Percentiles rank a stretch among this genome's conserved stretches.
Conservation (phyloP, 345 rosid species). For the Laguncularia racemosa region DNA sequence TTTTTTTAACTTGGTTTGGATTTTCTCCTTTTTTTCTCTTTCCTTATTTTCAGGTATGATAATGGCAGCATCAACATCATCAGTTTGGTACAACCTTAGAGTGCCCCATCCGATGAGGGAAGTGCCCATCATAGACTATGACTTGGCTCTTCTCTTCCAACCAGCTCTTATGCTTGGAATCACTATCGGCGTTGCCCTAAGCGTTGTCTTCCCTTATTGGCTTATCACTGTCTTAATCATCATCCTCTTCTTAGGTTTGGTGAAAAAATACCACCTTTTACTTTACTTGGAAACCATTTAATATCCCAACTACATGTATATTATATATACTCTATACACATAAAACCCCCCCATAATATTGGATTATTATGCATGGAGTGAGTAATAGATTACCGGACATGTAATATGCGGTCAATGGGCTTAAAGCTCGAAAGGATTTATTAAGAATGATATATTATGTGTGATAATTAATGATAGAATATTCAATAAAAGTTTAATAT, state of each 20-base stretch:
- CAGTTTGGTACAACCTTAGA: constrained; percentile 82
- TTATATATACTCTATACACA: no score
- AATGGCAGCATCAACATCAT: constrained; percentile 88
- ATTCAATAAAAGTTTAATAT: no score
- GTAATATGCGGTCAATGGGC: no score
- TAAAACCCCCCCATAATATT: no score
- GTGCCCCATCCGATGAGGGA: constrained; percentile 77
- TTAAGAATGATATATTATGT: no score
- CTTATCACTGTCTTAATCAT: constrained; percentile 85
- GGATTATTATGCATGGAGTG: no score
- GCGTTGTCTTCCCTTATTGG: constrained; percentile 95
- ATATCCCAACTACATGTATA: no score
- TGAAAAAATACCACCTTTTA: not conserved
- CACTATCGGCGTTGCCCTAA: constrained; percentile 74
- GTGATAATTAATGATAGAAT: no score
- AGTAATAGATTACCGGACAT: no score
- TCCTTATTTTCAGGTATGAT: constrained; percentile 62
- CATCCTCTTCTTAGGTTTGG: constrained; percentile 61
- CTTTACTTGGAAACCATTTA: not conserved
- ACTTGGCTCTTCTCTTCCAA: constrained; percentile 80
- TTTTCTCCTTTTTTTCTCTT: not conserved
- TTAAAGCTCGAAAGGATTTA: no score
- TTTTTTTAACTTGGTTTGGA: not conserved
- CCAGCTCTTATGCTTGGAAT: constrained; percentile 87
- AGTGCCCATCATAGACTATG: constrained; percentile 78